A percentile compares a stretch with the other conserved stretches of the same genome.
Evolutionary conservation across 169 alveolate genomes (phyloP).

Genomic region (Plasmodium gaboni): DNA sequence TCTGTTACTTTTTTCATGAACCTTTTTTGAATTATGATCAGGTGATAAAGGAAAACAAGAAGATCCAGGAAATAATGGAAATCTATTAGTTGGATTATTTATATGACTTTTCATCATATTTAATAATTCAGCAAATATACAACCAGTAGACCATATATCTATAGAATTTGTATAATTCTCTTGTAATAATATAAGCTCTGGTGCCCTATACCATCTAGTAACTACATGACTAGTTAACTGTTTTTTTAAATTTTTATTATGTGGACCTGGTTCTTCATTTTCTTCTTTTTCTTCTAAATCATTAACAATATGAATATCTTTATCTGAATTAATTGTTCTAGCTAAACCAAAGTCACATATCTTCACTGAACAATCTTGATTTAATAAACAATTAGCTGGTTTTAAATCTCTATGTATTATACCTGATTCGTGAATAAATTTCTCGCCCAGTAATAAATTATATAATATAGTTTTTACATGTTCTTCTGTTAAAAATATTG

Average conservation of each 20-base stretch:
- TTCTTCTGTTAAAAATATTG: constrained; percentile 93
- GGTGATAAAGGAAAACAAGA: constrained; percentile 97
- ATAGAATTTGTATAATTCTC: constrained; percentile 98
- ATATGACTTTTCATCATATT: constrained; percentile 95
- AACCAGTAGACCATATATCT: constrained; percentile 99
- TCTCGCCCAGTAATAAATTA: constrained; percentile 95
- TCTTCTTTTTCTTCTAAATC: constrained; percentile 76
- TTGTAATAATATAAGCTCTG: constrained; percentile 97
- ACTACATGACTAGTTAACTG: constrained; percentile 99
- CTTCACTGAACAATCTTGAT: constrained; percentile 98
- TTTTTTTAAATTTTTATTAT: constrained; percentile 88
- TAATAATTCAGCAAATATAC: constrained; percentile 96
- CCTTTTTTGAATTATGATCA: constrained; percentile 89
- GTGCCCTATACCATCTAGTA: constrained; percentile 99
- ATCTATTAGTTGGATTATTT: constrained; percentile 94
- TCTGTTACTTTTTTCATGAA: constrained; percentile 82
- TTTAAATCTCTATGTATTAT: constrained; percentile 98
- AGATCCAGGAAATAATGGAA: constrained; percentile 98
- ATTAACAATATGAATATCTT: constrained; percentile 39
- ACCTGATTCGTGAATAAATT: constrained; percentile 96
- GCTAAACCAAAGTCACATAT: constrained; percentile 99
- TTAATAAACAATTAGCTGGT: constrained; percentile 97
- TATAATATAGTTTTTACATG: constrained; percentile 94
- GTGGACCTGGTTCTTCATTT: constrained; percentile 76
- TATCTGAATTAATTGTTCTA: constrained; percentile 85